Base-by-base conservation (phyloP, 2,329 filamentous ascomycete species). In the Fusarium devonianum region DNA sequence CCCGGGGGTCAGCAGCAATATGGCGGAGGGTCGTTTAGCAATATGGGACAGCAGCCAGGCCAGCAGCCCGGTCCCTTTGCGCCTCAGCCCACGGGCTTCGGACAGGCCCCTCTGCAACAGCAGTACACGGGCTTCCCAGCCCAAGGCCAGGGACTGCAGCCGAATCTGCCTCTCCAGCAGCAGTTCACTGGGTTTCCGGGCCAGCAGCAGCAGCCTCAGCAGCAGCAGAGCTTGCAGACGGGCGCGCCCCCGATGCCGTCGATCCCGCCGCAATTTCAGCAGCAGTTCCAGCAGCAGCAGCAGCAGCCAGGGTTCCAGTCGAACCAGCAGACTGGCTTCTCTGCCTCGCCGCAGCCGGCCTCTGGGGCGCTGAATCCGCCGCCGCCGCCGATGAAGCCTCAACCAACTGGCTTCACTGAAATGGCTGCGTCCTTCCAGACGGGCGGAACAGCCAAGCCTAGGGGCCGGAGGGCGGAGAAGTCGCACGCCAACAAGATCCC, bases 401-500 rank as follows among this genome's bases (percentile, higher is more conserved):
- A 87, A 67, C 71, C 83, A 12, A 88, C 85, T 1, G 85, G 85
- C 17, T 88, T 87, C 68, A 78, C 74, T 42, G 80, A 85, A 57
- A 87, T 87, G 83, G 82, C 85, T 8, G 83, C 84, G 25, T 87
- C 84, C 7, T 87, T 87, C 69, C 83, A 84, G 57, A 78, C 79
- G 0, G 75, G 75, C 5, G 74, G 76, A 18, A 67, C 71, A 40
- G 60, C 76, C 29, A 75, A 78, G 47, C 67, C 80, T 2, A 72
- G 74, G 57, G 74, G 76, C 18, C 73, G 75, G 55, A 69, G 77
- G 51, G 70, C 76, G 7, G 72, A 76, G 48, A 85, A 84, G 65
- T 37, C 56, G 18, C 71, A 78, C 32, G 75, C 80, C 10, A 86
- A 83, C 63, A 94, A 89, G 75, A 97, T 99, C 47, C 94, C 94